Evolutionary conservation across 371 early-diverging fungal species (phyloP), one percentile per base, ranked within the genome.

Genomic region (Syncephalastrum racemosum): DNA sequence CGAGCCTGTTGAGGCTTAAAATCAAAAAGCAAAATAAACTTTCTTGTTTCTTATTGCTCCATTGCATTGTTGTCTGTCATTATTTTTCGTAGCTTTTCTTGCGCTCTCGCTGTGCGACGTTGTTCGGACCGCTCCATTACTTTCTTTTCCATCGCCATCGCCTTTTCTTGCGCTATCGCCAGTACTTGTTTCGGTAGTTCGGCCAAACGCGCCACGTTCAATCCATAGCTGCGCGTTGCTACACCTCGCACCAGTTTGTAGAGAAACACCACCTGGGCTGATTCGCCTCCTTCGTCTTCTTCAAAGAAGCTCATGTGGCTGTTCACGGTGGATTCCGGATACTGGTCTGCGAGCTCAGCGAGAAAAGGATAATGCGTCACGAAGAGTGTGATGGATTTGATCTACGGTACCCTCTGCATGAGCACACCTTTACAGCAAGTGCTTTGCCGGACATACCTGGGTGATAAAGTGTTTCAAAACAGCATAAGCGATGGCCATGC

Each of bases 401-500:
- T 58, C 70, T 70, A 54, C 0, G 46, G 25, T 7, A 46, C 7
- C 4, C 27, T 15, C 4, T 10, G 19, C 40, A 51, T 27, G 40
- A 44, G 23, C n/a, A 23, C 12, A 45, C 19, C 8, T 16, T 7
- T 12, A 40, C 19, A 8, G 42, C 22, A 25, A n/a, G 23, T 20
- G 44, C 19, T 16, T 15, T 46, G 15, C 15, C 65, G 55, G 27
- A 82, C 88, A 60, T 89, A 64, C 88, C 40, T 77, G 67, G 0
- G 86, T 80, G 19, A 88, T 76, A 63, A 99, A 71, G 56, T 95
- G 82, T 22, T 82, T 59, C 7, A 98, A 68, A 0, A 95, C 91
- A 0, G 95, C 92, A 56, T 84, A 88, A 0, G 99, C 98, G 41
- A 99, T 89, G 0, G 95, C 86, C 25, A 92, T 75, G 0, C 99